Base-by-base conservation (phyloP, 2,329 filamentous ascomycete genomes). In the Coniochaeta sp. region DNA sequence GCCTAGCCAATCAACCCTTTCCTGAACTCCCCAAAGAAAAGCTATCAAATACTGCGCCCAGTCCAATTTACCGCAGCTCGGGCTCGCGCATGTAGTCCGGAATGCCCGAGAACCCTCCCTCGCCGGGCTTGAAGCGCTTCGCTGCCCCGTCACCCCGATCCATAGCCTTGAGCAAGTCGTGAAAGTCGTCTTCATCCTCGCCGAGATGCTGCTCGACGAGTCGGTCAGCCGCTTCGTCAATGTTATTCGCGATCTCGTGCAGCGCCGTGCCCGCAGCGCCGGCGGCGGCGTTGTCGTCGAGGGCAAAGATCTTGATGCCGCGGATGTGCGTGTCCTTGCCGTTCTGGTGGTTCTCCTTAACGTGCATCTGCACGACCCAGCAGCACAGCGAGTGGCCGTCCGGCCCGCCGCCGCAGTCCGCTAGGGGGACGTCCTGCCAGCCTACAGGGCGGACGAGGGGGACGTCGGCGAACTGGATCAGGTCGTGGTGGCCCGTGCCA, bases 251-350 rank as follows among this genome's bases (percentile, higher is more conserved):
- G 48, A 67, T 63, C n/a, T 69, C 67, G 18, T 67, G 64, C 8
- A 68, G 52, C 0, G 65, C 62, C 22, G 67, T 71, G 48, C 65
- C 53, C 10, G 52, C 65, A 35, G 70, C 65, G 2, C 66, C 64
- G 3, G 67, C 71, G 13, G 69, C 66, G 4, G 66, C 70, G 54
- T 80, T 78, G 26, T 73, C 70, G 55, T 80, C 77, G 16, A 80
- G 70, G 1, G 80, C 80, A 58, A 82, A 99, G 9, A 97, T 86
- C 71, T 96, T 95, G 67, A 99, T 80, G 2, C 91, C 92, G 14
- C 94, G 81, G 22, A 99, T 79, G 74, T 99, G 94, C n/a, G 94
- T 99, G 66, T 99, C 94, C 67, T 99, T 99, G 57, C 94, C 94
- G 67, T 99, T 99, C 71, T 99, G 94, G 67, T 99, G 94, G 64